A percentile compares a stretch with the other conserved stretches of the same genome.
Conservation (phyloP, 495 filamentous ascomycete species). For the Halenospora varia region DNA sequence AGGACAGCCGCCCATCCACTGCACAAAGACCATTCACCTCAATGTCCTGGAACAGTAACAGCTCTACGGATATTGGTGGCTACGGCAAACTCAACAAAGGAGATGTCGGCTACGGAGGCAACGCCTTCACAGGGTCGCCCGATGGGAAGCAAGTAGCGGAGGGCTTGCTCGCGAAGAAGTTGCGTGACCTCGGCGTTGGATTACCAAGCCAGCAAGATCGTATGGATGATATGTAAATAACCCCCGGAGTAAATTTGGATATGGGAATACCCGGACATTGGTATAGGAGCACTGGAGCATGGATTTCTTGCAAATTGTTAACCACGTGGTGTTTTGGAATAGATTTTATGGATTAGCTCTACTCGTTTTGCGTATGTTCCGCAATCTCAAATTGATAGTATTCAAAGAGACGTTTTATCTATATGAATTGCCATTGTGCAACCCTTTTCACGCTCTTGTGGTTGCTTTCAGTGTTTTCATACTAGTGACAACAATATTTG, state of each 20-base stretch:
- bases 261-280: conserved; percentile 20
- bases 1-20: conserved; percentile 17
- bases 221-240: conserved; percentile 15
- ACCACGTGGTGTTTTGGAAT: background rate
- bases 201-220: conserved; percentile 10
- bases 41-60: conserved; percentile 19
- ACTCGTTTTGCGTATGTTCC: too few relatives aligned
- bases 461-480: too few relatives aligned
- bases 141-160: conserved; percentile 42
- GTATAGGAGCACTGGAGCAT: conserved; percentile 6
- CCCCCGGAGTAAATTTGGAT: conserved; percentile 20
- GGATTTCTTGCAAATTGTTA: background rate
- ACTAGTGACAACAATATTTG: too few relatives aligned
- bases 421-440: too few relatives aligned
- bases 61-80: conserved; percentile 25
- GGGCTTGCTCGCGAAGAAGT: conserved; percentile 50
- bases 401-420: background rate
- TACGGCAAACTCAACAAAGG: conserved; percentile 68
- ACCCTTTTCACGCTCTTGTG: too few relatives aligned
- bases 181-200: conserved; percentile 43
- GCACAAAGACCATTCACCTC: conserved; percentile 6
- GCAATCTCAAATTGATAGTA: too few relatives aligned
- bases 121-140: conserved; percentile 40
- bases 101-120: conserved; percentile 63
- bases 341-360: too few relatives aligned